Base-by-base conservation (phyloP, 2,329 filamentous ascomycete species). In the Phyllosticta citriasiana region DNA sequence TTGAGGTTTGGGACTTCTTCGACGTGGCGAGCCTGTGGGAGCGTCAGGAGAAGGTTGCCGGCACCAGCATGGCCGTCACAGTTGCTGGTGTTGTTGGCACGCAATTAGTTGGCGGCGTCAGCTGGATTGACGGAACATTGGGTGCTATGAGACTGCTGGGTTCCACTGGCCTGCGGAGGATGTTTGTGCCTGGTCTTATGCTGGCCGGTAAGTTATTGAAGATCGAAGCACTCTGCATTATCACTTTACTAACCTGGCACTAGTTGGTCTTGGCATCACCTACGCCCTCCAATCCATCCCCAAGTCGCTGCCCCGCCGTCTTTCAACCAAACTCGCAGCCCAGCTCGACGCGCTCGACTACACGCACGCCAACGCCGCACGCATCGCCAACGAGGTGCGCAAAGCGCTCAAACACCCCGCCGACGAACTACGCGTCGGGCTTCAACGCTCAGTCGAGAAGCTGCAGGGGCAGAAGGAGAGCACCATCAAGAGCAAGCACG, bases 51-150 rank as follows among this genome's bases (percentile, higher is more conserved):
- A 99, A 97, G 80, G 82, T 95, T 61, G 92, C 93, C 5, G 91
- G 93, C 50, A 95, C 92, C 2, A 89, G 94, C 65, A 92, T 99
- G 88, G 94, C 93, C 5, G 81, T 99, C 70, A 99, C 94, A 1
- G 83, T 96, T 40, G 89, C 89, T 9, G 92, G 91, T 61, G 90
- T 96, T 1, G 80, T 97, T 4, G 91, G 93, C 61, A 84, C 88
- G 56, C 84, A 91, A 55, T 81, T 94, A 69, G 78, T 99, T 50
- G 91, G 92, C 63, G 88, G 91, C 64, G 85, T 88, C 67, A 87
- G 88, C 57, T 97, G 93, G 91, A 78, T 97, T 67, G 93, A 97
- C 71, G 89, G 93, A 65, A 88, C 89, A 1, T 74, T 97, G 58
- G 89, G 88, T 64, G 89, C 88, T 7, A 86, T 84, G n/a, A 90